Evolutionary conservation across 495 filamentous ascomycete species (phyloP).

Genomic region (Bacidia gigantensis): DNA sequence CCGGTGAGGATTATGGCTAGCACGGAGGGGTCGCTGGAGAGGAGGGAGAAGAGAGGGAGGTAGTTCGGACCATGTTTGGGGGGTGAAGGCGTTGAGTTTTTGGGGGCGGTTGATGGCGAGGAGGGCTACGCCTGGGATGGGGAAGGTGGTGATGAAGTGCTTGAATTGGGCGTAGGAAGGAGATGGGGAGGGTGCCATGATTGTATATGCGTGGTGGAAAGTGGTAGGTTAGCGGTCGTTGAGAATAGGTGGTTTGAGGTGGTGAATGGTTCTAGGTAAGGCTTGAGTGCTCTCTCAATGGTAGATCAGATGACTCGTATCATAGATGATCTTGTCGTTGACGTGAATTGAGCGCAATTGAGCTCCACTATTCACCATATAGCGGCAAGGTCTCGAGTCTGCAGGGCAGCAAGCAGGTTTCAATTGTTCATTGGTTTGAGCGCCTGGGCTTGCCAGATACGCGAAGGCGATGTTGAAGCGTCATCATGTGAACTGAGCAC

Average conservation of each 20-base stretch:
- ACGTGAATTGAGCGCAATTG: too few relatives aligned
- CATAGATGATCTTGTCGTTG: too few relatives aligned
- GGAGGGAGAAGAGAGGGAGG: slow-evolving; percentile 52
- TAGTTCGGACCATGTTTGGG: slow-evolving; percentile 80
- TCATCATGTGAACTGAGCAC: too few relatives aligned
- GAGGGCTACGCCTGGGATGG: slow-evolving; percentile 57
- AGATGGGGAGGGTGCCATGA: neutral
- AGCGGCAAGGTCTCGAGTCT: too few relatives aligned
- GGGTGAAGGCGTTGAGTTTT: slow-evolving; percentile 77
- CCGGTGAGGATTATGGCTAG: slow-evolving; percentile 73
- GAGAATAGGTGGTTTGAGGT: neutral
- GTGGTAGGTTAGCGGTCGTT: too few relatives aligned
- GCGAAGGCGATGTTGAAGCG: too few relatives aligned
- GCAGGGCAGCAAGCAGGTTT: too few relatives aligned
- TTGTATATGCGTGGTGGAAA: neutral
- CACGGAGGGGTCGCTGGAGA: slow-evolving; percentile 59
- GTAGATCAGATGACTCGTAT: too few relatives aligned
- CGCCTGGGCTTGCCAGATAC: too few relatives aligned
- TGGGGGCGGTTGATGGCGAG: slow-evolving; percentile 84
- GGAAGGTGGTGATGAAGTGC: slow-evolving; percentile 35
- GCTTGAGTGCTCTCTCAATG: too few relatives aligned
- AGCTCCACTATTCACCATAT: too few relatives aligned
- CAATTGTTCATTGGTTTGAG: too few relatives aligned
- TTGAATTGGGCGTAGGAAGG: neutral
- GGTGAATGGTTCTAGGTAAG: neutral